Base-by-base conservation (phyloP, 2,329 filamentous ascomycete species). In the Phyllosticta citribraziliensis region DNA sequence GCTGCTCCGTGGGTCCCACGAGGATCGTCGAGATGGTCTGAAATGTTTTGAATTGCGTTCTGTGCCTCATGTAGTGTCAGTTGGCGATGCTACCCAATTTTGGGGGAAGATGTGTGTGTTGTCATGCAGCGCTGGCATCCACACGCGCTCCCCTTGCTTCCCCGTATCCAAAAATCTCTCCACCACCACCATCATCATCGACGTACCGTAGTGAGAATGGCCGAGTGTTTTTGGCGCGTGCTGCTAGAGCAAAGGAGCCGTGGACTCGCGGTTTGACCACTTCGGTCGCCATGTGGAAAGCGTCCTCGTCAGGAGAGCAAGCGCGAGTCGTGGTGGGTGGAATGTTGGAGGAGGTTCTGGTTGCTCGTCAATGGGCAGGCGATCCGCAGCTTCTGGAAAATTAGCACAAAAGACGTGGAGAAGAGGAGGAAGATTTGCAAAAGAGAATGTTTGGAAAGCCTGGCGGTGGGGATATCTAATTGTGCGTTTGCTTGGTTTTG, bases 41-140 rank as follows among this genome's bases (percentile, higher is more conserved):
- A 63, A 78, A 72, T 60, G 72, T 71, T 52, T 73, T 70, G 64
- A 78, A 73, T 55, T 73, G 73, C 20, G 74, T 69, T 64, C 65
- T 79, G 67, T 20, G 6, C 14, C 27, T 40, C 14, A 5, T 47
- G 22, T 33, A 10, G n/a, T 27, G 58, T 60, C n/a, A 59, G 58
- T 52, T 50, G 12, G n/a, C 33, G 11, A 12, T 19, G 17, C 56
- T 27, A 53, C 40, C 40, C 50, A 11, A 27, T 10, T 52, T 17
- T 52, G 14, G 22, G 54, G 54, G 22, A 11, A 19, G 10, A 14
- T 3, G 54, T n/a, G 33, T 30, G 54, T 14, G 54, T 19, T 56
- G 54, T 19, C 25, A 50, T 33, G 57, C 20, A 8, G 50, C 12
- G n/a, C 17, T 12, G 20, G 50, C 30, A 52, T 33, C 27, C 33